Percentiles rank a stretch among this genome's conserved stretches.
Evolutionary conservation across 2,329 filamentous ascomycete species (phyloP).

Genomic region (Cladorrhinum sp.): DNA sequence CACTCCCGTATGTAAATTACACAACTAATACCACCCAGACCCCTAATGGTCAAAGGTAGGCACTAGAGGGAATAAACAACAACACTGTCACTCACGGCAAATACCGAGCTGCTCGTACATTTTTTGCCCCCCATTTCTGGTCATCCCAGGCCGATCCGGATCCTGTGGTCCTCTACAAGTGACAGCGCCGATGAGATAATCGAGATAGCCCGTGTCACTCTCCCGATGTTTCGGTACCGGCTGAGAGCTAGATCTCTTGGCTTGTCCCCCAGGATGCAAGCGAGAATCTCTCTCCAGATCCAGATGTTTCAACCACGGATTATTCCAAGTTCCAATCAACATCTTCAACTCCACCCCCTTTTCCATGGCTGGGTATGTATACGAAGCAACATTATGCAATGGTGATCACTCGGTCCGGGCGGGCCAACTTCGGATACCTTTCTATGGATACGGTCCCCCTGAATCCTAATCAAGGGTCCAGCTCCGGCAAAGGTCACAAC

Average conservation of each 20-base stretch:
- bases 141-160: not conserved
- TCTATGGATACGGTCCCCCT: not conserved
- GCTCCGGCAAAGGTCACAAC: not conserved
- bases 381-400: too few species aligned
- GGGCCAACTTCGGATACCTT: too few species aligned
- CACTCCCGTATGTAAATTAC: too few species aligned
- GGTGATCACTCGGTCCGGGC: too few species aligned
- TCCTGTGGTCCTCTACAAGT: not conserved
- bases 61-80: too few species aligned
- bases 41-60: too few species aligned
- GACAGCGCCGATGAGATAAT: not conserved
- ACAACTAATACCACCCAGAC: too few species aligned
- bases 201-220: not conserved
- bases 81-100: not conserved
- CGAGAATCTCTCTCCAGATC: too few species aligned
- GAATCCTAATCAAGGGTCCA: not conserved
- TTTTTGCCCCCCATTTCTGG: too few species aligned
- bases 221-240: slow-evolving; percentile 6
- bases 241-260: slow-evolving; percentile 5
- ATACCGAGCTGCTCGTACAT: not conserved
- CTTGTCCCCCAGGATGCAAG: not conserved
- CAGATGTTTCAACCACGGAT: too few species aligned
- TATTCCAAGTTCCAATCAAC: not conserved
- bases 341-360: not conserved
- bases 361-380: too few species aligned